A percentile compares a stretch with the other conserved stretches of the same genome.
Conservation (phyloP, 768 basidiomycete species). For the Amanita fuliginea region DNA sequence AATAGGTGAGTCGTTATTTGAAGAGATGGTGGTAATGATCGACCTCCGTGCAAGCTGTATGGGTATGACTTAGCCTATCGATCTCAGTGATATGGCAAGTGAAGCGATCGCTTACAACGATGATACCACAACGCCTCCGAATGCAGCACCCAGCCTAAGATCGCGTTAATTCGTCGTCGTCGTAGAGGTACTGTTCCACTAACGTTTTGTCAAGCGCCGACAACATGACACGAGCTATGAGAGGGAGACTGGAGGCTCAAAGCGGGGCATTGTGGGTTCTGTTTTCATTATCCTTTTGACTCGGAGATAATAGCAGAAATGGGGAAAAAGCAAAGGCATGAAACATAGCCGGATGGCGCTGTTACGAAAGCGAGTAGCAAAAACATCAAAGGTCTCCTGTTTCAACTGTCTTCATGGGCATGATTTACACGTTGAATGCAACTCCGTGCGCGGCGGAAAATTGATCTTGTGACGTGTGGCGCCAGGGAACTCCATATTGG, state of each 20-base stretch:
- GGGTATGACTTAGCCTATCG: neutral
- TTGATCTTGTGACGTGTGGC: too few species aligned
- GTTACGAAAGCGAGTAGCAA: neutral
- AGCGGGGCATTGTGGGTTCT: too few species aligned
- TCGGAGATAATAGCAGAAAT: neutral
- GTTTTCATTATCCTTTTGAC: neutral
- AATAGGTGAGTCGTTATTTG: neutral
- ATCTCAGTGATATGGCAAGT: neutral
- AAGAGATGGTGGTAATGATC: neutral
- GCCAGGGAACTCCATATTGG: too few species aligned
- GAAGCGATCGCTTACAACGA: conserved; percentile 26
- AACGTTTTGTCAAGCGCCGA: conserved; percentile 22
- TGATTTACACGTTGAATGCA: too few species aligned
- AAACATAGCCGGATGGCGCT: neutral
- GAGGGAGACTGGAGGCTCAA: neutral
- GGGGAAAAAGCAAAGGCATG: neutral
- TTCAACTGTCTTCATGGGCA: too few species aligned
- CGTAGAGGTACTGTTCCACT: conserved; percentile 5
- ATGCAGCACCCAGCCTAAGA: conserved; percentile 35
- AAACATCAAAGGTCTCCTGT: too few species aligned
- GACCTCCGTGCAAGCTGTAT: conserved; percentile 41
- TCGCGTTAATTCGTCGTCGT: neutral
- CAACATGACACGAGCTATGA: neutral
- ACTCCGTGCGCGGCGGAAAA: too few species aligned
- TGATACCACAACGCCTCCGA: conserved; percentile 38